phyloP scores from a whole-genome alignment of 73 alveolate species.

The Paramecium primaurelia region DNA sequence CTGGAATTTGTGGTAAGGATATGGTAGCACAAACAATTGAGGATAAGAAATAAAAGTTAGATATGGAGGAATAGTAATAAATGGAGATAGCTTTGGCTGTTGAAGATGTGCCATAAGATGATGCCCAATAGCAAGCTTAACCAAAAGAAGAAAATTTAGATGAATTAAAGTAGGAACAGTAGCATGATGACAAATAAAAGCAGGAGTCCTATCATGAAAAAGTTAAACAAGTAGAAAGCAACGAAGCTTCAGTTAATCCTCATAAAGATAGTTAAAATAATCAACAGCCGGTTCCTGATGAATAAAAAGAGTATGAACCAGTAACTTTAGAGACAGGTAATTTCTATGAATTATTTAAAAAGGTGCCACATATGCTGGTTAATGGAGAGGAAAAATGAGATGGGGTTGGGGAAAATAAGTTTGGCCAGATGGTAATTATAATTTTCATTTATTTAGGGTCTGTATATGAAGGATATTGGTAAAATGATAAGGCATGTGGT shows the following conservation, averaged over 20 bases:
- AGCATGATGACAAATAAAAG: not conserved
- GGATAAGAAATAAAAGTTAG: not conserved
- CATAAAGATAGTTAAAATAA: not conserved
- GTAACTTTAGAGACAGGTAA: constrained; percentile 48
- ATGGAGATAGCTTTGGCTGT: not conserved
- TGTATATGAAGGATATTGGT: constrained; percentile 58
- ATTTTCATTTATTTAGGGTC: not conserved
- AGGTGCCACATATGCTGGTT: constrained; percentile 79
- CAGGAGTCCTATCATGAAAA: not conserved
- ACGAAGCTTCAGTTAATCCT: constrained; percentile 3
- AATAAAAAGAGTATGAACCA: constrained; percentile 13
- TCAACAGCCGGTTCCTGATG: not conserved
- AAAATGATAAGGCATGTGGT: constrained; percentile 56
- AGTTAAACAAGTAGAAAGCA: not conserved
- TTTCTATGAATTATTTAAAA: not conserved
- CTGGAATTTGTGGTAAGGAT: constrained; percentile 43
- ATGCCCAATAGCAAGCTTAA: constrained; percentile 14
- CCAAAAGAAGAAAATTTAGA: constrained; percentile 29
- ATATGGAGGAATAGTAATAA: not conserved
- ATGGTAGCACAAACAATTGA: constrained; percentile 20
- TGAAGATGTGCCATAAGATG: constrained; percentile 19
- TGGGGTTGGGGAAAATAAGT: constrained; percentile 69
- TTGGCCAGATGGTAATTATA: constrained; percentile 67
- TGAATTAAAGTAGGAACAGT: not conserved
- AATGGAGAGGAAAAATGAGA: constrained; percentile 67